Evolutionary conservation across 805 yeast species (phyloP), one percentile per base, ranked within the genome.

Genomic region (Sugiyamaella boreocaroliniensis): DNA sequence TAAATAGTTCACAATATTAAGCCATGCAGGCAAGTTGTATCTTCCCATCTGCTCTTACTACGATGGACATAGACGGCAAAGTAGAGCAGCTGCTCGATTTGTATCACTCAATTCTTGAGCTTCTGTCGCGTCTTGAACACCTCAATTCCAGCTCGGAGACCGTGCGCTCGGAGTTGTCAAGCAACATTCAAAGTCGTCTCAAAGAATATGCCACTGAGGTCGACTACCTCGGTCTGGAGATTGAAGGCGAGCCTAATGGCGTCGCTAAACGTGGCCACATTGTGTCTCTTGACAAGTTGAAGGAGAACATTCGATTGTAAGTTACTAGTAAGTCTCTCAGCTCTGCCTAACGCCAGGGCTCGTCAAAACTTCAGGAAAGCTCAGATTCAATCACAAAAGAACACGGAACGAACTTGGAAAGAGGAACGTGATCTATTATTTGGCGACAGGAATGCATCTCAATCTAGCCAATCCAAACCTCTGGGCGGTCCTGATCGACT

Each of bases 301-400:
- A 29, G 15, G 63, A 60, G 47, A 55, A 57, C 20, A 18, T 56
- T 22, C 45, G 49, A 41, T 48, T 57, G 45, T 32, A 32, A 32
- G 37, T 29, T 42, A 42, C 5, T 34, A 9, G 26, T 16, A 12
- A 4, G 22, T 37, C 10, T 14, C 26, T 18, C 11, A 16, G n/a
- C n/a, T 14, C 20, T 34, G 2, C 9, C 43, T 40, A 22, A 22
- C 41, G 16, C 48, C 51, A 8, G 37, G 12, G 54, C 57, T 2
- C 50, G 48, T 43, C 43, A 40, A 29, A 37, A 51, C 29, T 61
- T 59, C 44, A 50, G 65, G 14, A 45, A 42, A 40, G 62, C 64
- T 4, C 64, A 59, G 50, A 45, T 61, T 5, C 57, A 59, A 44
- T 50, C 61, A 34, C 61, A 61, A 40, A 50, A 52, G 41, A 61